Evolutionary conservation across 805 yeast species (phyloP).

Genomic region (Clavispora vitiphila): DNA sequence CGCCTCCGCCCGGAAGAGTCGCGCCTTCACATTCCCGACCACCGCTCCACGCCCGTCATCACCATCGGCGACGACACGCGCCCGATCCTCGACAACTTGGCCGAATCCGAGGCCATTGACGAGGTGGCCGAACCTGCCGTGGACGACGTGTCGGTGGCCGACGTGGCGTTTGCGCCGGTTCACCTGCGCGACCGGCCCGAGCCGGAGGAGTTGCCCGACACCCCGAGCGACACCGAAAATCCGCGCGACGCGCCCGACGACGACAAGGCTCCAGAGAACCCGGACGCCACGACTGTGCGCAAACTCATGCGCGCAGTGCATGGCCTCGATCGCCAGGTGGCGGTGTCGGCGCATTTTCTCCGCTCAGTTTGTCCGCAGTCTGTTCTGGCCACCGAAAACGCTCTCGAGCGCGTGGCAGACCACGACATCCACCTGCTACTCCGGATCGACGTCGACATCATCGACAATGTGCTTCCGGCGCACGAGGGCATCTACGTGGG

Average conservation of each 20-base stretch:
- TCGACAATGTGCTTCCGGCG: slow-evolving; percentile 30
- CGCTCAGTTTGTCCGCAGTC: background rate
- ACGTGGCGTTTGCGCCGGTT: background rate
- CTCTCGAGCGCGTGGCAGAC: slow-evolving; percentile 4
- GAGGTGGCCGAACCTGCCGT: background rate
- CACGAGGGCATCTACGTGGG: slow-evolving; percentile 30
- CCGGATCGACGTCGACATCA: slow-evolving; percentile 18
- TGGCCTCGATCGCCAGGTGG: background rate
- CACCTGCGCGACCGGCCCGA: background rate
- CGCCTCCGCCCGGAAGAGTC: slow-evolving; percentile 3
- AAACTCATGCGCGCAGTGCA: background rate
- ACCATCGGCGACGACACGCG: background rate
- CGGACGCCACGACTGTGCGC: background rate
- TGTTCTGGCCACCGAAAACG: slow-evolving; percentile 1
- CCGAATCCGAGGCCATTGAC: too few species aligned
- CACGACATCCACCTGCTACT: slow-evolving; percentile 4
- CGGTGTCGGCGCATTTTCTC: background rate
- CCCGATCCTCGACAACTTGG: background rate
- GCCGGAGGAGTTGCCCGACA: background rate
- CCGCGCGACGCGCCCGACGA: background rate
- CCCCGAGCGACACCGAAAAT: too few species aligned
- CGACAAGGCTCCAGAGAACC: background rate
- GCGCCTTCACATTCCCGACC: background rate
- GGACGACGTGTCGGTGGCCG: background rate
- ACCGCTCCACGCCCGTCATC: background rate